Evolutionary conservation across 768 basidiomycete species (phyloP), one percentile per base, ranked within the genome.

Genomic region (Tulasnella sp.): DNA sequence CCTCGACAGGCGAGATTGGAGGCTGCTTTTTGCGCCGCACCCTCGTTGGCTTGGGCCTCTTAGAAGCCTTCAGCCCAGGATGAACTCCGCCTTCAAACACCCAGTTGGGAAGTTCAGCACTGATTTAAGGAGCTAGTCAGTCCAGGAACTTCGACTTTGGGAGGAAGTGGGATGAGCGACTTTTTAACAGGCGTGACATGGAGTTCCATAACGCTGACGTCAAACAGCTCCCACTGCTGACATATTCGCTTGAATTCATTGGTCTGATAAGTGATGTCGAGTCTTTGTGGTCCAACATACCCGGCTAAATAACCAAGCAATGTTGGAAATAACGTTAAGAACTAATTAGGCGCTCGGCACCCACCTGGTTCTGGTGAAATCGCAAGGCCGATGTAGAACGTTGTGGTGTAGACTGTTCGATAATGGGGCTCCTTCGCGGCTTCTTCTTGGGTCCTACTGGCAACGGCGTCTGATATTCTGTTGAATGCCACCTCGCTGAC

Each of bases 261-360:
- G 4, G 94, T 97, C 4, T 97, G 97, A 84, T 96, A 98, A 69
- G 96, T 96, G 77, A 99, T 96, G 83, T 99, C 97, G 79, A 99
- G 86, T 81, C 88, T 91, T 79, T 96, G 88, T 72, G 92, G 90
- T 36, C 92, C 95, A 77, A 87, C 84, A 8, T 91, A 85, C 25
- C 91, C 92, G 78, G 90, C 94, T 96, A 85, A 76, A 72, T 69
- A 67, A 39, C 34, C 72, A 75, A 67, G 52, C 67, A 67, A 5
- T 29, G 29, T 75, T 37, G 29, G 34, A 68, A 76, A n/a, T 31
- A 9, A 40, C 25, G 29, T n/a, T 37, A 40, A 75, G 25, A 15
- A 2, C n/a, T 19, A 25, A 64, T 72, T 36, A 73, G 52, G 77
- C 52, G n/a, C 37, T 72, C 71, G 78, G 79, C 78, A 86, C 88